Evolutionary conservation across 2,329 filamentous ascomycete species (phyloP).

Genomic region (Pseudogymnoascus sp.): DNA sequence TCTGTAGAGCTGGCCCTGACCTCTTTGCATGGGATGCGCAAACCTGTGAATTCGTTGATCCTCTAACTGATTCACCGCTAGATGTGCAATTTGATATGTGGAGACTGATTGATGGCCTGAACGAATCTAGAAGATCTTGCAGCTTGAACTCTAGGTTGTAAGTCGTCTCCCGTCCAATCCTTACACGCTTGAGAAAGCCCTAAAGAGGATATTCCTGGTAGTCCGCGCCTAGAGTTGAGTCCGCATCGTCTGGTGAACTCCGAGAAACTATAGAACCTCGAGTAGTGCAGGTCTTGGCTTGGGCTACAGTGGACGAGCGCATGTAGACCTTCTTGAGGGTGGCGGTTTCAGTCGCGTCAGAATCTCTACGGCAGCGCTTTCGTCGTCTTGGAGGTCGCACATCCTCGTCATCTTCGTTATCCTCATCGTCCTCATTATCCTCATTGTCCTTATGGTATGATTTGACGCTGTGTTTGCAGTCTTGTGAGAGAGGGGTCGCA

Average conservation of each 20-base stretch:
- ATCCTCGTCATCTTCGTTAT: no score
- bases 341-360: not conserved
- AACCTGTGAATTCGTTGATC: not conserved
- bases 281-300: no score
- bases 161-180: not conserved
- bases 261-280: no score
- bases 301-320: no score
- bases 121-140: not conserved
- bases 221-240: not conserved
- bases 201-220: not conserved
- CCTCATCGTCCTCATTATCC: no score
- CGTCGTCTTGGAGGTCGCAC: no score
- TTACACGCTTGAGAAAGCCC: not conserved
- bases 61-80: not conserved
- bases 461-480: no score
- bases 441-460: no score
- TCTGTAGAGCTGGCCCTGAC: not conserved
- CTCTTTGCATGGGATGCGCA: not conserved
- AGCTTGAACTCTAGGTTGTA: constrained; percentile 2
- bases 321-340: no score
- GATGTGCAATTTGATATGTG: not conserved
- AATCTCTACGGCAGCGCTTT: not conserved
- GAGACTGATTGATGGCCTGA: not conserved
- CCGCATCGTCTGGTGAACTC: no score
- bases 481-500: no score